These are phyloP conservation scores for Hyparrhenia diplandra DNA, from an alignment of 176 grass and related monocot genomes.

Conservation along the genomic window DNA sequence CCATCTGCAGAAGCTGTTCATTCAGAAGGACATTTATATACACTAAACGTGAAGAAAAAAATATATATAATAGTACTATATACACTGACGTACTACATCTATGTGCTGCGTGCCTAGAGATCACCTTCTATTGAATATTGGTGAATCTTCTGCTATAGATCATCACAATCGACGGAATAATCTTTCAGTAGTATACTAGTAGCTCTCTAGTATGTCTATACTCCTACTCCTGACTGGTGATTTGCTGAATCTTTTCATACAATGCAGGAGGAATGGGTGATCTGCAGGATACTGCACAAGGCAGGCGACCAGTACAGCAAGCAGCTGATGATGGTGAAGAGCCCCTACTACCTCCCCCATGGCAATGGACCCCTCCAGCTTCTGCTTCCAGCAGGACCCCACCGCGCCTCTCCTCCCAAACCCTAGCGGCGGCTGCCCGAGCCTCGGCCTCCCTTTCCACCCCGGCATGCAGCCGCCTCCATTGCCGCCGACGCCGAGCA, in stretches of 20 bases:
- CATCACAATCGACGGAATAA: background rate
- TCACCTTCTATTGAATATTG: background rate
- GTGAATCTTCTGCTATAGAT: background rate
- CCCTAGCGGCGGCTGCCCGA: conserved; percentile 21
- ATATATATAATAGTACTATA: background rate
- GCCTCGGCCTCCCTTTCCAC: background rate
- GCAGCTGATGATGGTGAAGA: conserved; percentile 57
- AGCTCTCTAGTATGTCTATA: background rate
- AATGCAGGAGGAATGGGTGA: conserved; percentile 94
- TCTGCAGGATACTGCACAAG: conserved; percentile 98
- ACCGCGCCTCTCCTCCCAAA: conserved; percentile 37
- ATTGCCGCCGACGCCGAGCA: conserved; percentile 24
- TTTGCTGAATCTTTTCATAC: conserved; percentile 11
- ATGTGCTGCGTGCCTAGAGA: background rate
- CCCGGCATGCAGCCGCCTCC: conserved; percentile 43
- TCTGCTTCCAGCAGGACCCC: conserved; percentile 36
- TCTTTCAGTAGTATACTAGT: background rate
- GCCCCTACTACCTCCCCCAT: conserved; percentile 45
- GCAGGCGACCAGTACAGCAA: conserved; percentile 49
- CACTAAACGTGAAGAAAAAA: background rate
- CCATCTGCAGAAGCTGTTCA: background rate
- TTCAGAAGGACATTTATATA: background rate
- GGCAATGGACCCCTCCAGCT: conserved; percentile 19
- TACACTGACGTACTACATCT: background rate
- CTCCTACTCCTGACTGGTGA: background rate